Evolutionary conservation across 768 basidiomycete species (phyloP), one percentile per base, ranked within the genome.

Genomic region (Pleurotus eryngii): DNA sequence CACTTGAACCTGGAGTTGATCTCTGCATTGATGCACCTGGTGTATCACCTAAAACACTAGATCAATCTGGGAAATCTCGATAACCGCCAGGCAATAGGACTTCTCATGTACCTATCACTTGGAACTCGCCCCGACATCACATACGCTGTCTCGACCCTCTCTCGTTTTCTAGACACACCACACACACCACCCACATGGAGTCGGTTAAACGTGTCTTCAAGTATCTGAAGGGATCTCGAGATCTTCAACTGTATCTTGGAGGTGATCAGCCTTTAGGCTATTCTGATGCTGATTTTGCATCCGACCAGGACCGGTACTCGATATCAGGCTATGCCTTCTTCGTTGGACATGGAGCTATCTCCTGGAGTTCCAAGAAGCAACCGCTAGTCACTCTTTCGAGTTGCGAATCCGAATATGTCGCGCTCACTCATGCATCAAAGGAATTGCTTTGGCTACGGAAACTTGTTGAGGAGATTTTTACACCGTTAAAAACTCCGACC

Each of bases 31-130:
- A 48, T 48, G 17, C 46, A 48, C 46, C 46, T 15, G 46, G 18
- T 27, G 14, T 48, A 12, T 48, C 46, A 12, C 46, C 46, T 4
- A 14, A 12, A 12, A 42, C 17, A 3, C 12, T 14, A 17, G 40
- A 42, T 42, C 17, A 12, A 42, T 14, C 14, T 42, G 14, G 17
- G 40, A 42, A 3, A 42, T 47, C 46, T 11, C 62, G 40, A 3
- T 74, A 74, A 74, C 46, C 56, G 58, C 3, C 54, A 68, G 39
- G 51, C 61, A 11, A 60, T 76, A 4, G 70, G 72, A 0, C 66
- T 63, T 0, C 58, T 75, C 18, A 65, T 72, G 51, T 75, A 72
- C 51, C 46, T 64, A 15, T 56, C 64, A 2, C 56, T 65, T 5
- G 61, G 60, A 7, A 71, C 66, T 2, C 57, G 64, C 22, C 69